Evolutionary conservation across 495 filamentous ascomycete genomes (phyloP), one percentile per base, ranked within the genome.

Genomic region (Hyaloscypha hepaticicola): DNA sequence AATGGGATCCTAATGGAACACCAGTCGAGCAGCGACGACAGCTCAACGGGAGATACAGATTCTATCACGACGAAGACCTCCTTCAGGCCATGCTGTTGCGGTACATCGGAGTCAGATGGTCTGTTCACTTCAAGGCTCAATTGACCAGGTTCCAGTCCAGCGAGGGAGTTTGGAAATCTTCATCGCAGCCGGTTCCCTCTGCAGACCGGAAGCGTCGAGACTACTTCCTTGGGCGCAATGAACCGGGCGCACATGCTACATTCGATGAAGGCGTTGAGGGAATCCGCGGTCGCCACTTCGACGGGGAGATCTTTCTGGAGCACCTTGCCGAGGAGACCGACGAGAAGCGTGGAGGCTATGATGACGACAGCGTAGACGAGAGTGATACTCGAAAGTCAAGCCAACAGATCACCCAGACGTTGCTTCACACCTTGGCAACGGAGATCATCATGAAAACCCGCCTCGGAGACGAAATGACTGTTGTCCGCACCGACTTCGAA

Each of bases 41-140:
- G 51, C 74, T 90, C 33, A 88, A 84, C 63, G 86, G 86, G 0
- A 80, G 82, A 56, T 88, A 87, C 64, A 80, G 82, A 1, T 77
- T 89, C 6, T 81, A 78, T 66, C 85, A 87, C 83, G 84, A 89
- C 50, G 85, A 87, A 66, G 87, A 88, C 60, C 75, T 89, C 28
- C 76, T 89, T 6, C 84, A 89, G 60, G 78, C 82, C 3, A 79
- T 90, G 19, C 78, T 90, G 61, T 72, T 89, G 11, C 84, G 89
- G 28, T 87, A 85, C 49, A 78, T 90, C 29, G 87, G 87, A 22
- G 70, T 83, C 5, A 80, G 77, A 53, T 88, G 85, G 85, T 79
- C 83, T 9, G 79, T 84, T 19, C 72, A 79, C 25, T 75, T 89
- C 66, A 81, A 82, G 31, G 21, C 55, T 4, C 70, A 70, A 0